Percentiles rank a stretch among this genome's conserved stretches.
phyloP scores from a whole-genome alignment of 1,139 yeast species.

The Scheffersomyces titani region DNA sequence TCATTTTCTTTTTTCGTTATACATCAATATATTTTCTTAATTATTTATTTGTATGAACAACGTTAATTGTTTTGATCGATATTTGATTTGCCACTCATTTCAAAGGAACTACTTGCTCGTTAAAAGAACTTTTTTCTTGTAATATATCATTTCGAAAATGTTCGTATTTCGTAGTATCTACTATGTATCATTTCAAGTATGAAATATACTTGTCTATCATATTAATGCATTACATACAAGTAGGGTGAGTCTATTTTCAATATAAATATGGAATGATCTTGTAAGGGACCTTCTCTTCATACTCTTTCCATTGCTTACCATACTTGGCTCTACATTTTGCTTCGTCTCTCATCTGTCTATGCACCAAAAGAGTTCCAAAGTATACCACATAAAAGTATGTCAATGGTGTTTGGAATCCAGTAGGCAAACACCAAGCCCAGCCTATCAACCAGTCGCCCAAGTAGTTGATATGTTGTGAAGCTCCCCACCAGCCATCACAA shows the following conservation, averaged over 20 bases:
- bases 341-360: slow-evolving; percentile 90
- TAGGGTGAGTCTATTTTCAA: slow-evolving; percentile 24
- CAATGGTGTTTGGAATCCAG: slow-evolving; percentile 78
- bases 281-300: slow-evolving; percentile 79
- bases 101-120: neutral
- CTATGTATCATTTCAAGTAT: neutral
- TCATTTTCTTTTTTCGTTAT: neutral
- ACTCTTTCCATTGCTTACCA: slow-evolving; percentile 82
- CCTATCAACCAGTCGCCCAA: slow-evolving; percentile 95
- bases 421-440: slow-evolving; percentile 89
- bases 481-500: slow-evolving; percentile 95
- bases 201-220: neutral
- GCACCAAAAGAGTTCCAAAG: slow-evolving; percentile 78
- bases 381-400: slow-evolving; percentile 87
- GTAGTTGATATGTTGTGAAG: slow-evolving; percentile 90
- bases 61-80: neutral
- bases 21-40: neutral
- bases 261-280: slow-evolving; percentile 88
- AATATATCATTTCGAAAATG: too few relatives aligned
- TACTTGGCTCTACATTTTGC: slow-evolving; percentile 86
- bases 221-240: neutral
- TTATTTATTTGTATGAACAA: neutral
- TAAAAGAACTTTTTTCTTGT: neutral
- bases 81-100: neutral
- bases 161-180: neutral